Evolutionary conservation across 768 basidiomycete species (phyloP).

Genomic region (Coprinellus aureogranulatus): DNA sequence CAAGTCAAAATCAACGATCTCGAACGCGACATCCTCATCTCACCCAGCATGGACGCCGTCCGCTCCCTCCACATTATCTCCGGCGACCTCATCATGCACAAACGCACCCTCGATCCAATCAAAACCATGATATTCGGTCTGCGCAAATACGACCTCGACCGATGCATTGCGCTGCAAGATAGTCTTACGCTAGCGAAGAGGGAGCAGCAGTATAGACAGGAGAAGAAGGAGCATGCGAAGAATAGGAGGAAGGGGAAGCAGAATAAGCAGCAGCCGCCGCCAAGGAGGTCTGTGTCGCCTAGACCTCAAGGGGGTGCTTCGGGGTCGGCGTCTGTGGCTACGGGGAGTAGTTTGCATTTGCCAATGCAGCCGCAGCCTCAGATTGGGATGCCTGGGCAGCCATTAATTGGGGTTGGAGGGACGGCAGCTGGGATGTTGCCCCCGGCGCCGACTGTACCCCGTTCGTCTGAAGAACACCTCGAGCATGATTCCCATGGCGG

Average conservation of each 20-base stretch:
- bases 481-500: neutral
- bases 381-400: neutral
- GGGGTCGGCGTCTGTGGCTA: too few relatives aligned
- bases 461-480: neutral
- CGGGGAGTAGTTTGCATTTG: too few relatives aligned
- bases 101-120: conserved; percentile 68
- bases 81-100: conserved; percentile 69
- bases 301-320: too few relatives aligned
- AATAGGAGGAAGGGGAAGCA: neutral
- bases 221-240: conserved; percentile 5
- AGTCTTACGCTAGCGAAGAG: conserved; percentile 11
- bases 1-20: conserved; percentile 57
- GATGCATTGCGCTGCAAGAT: conserved; percentile 25
- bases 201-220: neutral
- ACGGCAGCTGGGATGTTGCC: too few relatives aligned
- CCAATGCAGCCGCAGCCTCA: neutral
- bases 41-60: conserved; percentile 58
- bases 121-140: conserved; percentile 64
- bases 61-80: conserved; percentile 70
- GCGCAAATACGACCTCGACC: conserved; percentile 60
- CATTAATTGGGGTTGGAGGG: neutral
- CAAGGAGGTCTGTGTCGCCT: too few relatives aligned
- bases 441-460: neutral
- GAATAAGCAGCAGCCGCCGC: too few relatives aligned
- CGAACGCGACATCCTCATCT: conserved; percentile 56